Evolutionary conservation across 2,329 filamentous ascomycete genomes (phyloP), one percentile per base, ranked within the genome.

Genomic region (Colletotrichum abscissum): DNA sequence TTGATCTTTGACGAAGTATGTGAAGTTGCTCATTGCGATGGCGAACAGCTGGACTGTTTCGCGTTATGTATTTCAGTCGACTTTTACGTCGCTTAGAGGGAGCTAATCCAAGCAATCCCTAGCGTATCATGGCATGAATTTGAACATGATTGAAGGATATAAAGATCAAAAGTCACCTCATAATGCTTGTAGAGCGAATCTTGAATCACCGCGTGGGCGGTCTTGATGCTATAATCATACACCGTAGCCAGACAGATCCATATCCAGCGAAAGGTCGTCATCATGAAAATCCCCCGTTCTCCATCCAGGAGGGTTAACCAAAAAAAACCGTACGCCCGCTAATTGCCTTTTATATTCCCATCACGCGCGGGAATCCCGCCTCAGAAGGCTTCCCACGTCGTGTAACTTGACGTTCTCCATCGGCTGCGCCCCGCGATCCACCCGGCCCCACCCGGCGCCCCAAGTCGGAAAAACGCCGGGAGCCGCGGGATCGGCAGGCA

Each of bases 371-470:
- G 70, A 70, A 26, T 73, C 70, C n/a, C 70, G n/a, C n/a, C 60
- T 67, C 35, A 80, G 62, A 11, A 83, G 69, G 70, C 78, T 80
- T 24, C 81, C 81, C 3, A 83, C 81, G 63, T 83, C 81, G 38
- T 81, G 81, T 49, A 83, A 69, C 62, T 81, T 78, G n/a, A 78
- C 75, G 54, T 77, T 76, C 8, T 77, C 74, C 63, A 76, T 70
- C 28, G 76, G 62, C 58, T 72, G 75, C 22, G 76, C 77, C n/a
- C 79, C 78, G 28, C 77, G 75, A 62, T 80, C 79, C n/a, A 80
- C 78, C 28, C 80, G 75, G 11, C 80, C 80, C 80, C 80, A 81
- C 49, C 72, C 72, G 28, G 72, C 72, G 35, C 72, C 72, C 72
- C 72, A 74, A 5, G 69, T 67, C 12, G 72, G 72, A 5, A 74